Base-by-base conservation (phyloP, 1,284 basidiomycete species). In the Phylloporus sp. region DNA sequence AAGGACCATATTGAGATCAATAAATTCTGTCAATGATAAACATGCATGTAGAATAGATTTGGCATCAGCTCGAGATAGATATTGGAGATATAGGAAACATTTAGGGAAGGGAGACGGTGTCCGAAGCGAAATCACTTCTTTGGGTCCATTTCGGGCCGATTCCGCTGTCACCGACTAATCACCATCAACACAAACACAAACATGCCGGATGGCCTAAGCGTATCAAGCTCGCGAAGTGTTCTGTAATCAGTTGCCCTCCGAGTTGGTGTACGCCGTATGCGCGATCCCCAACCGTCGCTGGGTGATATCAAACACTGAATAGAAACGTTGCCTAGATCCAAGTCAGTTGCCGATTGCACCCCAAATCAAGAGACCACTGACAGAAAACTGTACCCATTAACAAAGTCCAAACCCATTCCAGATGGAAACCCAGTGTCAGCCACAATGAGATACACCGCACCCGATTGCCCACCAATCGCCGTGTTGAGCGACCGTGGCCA, bases 281-380 rank as follows among this genome's bases (percentile, higher is more conserved):
- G 85, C 85, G 52, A 86, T 76, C 11, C 86, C 85, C 60, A 86
- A 74, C 47, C 77, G 83, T 10, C 69, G 64, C 73, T 85, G 85
- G 56, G 77, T 78, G 7, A 82, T 82, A 72, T 88, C 86, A 68
- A 78, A 87, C 27, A 85, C 82, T 65, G 78, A 80, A 74, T 86
- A 86, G 78, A 83, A 86, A 62, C 85, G 82, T 76, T 87, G 62
- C 23, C 62, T 63, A 32, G 43, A 41, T 20, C 19, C 37, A 20
- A 37, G 35, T 57, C 35, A 57, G 56, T 20, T 20, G 4, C 27
- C 27, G 20, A 19, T 56, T 23, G 23, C 11, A 19, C 8, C 35
- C 20, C 35, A 39, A 17, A 19, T 6, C 17, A 37, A 14, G 56
- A 57, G 23, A 57, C 32, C 23, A 63, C 62, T 14, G 4, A 63